These are phyloP conservation scores for Beta macrorhiza DNA, from an alignment of 179 eudicot genomes.

Conservation along the genomic window DNA sequence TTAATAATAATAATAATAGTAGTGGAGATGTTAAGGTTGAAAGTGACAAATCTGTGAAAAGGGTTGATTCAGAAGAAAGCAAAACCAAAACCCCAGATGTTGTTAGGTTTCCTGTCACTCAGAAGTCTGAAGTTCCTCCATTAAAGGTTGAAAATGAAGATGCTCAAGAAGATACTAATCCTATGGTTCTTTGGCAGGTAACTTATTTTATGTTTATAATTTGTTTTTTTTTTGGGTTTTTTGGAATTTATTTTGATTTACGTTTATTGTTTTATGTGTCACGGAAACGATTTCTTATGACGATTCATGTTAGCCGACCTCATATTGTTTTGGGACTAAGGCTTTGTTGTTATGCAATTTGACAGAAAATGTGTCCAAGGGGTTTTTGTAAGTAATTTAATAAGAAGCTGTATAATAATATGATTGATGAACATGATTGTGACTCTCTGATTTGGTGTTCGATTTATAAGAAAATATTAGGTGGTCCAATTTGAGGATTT, in stretches of 20 bases:
- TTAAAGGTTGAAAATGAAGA: conserved; percentile 30
- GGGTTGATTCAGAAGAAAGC: conserved; percentile 16
- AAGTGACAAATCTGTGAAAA: conserved; percentile 16
- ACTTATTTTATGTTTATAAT: background rate
- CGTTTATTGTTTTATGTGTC: no score
- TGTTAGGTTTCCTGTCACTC: conserved; percentile 26
- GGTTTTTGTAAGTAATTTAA: background rate
- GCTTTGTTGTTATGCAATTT: background rate
- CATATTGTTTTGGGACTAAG: background rate
- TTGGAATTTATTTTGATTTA: no score
- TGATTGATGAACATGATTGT: background rate
- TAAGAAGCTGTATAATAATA: no score
- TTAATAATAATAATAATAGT: background rate
- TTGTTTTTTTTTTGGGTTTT: no score
- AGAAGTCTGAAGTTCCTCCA: conserved; percentile 23
- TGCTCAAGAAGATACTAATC: conserved; percentile 32
- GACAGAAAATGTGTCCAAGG: background rate
- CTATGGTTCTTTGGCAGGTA: conserved; percentile 39
- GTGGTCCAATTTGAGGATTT: background rate
- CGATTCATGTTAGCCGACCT: no score
- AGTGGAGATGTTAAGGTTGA: background rate
- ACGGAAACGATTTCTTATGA: no score
- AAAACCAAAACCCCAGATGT: conserved; percentile 17
- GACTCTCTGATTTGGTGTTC: background rate
- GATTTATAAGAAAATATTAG: background rate